Conservation (phyloP, 176 grass and related monocot species). For the Carex kokanica region DNA sequence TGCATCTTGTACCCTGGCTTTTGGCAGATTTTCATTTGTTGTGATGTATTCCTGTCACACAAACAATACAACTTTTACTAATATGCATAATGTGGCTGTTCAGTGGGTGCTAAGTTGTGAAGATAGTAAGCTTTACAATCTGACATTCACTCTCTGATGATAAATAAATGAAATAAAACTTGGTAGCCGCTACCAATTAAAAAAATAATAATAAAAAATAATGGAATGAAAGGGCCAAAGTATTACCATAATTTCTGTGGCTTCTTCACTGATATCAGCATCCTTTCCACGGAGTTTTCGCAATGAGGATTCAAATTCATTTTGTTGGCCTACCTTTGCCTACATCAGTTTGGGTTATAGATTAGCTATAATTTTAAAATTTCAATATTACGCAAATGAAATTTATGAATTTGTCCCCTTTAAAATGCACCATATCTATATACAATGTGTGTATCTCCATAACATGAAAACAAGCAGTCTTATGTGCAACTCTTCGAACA, state of each 20-base stretch:
- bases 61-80: not conserved
- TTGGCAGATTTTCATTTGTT: conserved; percentile 34
- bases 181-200: too few species aligned
- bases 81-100: not conserved
- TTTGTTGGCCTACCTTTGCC: conserved; percentile 47
- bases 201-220: not conserved
- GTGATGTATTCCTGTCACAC: conserved; percentile 42
- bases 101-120: not conserved
- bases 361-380: not conserved
- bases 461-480: not conserved
- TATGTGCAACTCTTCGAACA: not conserved
- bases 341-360: conserved; percentile 12
- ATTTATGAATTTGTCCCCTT: not conserved
- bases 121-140: not conserved
- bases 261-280: conserved; percentile 40
- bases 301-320: conserved; percentile 45
- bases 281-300: conserved; percentile 38
- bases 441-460: not conserved
- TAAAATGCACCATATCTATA: not conserved
- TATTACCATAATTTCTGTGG: conserved; percentile 43
- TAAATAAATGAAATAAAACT: not conserved
- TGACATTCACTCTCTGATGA: not conserved
- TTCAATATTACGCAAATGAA: not conserved
- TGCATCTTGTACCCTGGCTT: conserved; percentile 45
- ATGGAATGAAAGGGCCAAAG: not conserved